Percentiles rank a stretch among this genome's conserved stretches.
These are phyloP conservation scores for Phragmites australis DNA, from an alignment of 176 grass and related monocot genomes.

Conservation along the genomic window DNA sequence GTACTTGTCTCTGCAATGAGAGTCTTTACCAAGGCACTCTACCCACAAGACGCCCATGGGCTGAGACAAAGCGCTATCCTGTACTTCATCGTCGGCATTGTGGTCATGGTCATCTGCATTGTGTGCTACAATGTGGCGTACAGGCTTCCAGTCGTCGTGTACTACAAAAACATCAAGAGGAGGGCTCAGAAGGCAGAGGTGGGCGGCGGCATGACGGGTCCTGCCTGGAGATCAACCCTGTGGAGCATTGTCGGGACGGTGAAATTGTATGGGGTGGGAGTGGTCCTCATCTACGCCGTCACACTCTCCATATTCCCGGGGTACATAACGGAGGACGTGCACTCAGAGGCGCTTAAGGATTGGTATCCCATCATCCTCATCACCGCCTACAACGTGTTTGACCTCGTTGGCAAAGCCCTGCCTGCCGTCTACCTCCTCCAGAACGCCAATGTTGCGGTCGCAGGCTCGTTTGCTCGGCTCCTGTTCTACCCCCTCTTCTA, in stretches of 20 bases:
- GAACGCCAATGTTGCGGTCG: conserved; percentile 58
- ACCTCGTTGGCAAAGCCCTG: conserved; percentile 78
- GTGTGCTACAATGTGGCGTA: conserved; percentile 80
- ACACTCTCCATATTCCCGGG: conserved; percentile 95
- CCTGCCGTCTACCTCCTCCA: conserved; percentile 67
- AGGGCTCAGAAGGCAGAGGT: conserved; percentile 67
- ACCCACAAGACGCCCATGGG: conserved; percentile 71
- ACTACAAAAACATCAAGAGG: conserved; percentile 82
- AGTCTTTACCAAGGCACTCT: conserved; percentile 80
- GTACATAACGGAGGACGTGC: conserved; percentile 93
- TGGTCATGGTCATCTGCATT: conserved; percentile 83
- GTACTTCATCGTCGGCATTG: conserved; percentile 73
- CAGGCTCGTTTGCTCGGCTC: conserved; percentile 55
- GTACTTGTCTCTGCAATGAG: conserved; percentile 82
- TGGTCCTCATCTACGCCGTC: conserved; percentile 71
- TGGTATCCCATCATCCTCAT: conserved; percentile 96
- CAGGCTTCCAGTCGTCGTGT: conserved; percentile 59
- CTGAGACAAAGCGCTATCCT: conserved; percentile 82
- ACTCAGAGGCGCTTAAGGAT: conserved; percentile 75
- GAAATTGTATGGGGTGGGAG: conserved; percentile 73
- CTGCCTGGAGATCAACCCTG: conserved; percentile 77
- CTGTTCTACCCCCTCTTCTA: conserved; percentile 91
- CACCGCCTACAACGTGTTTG: conserved; percentile 81
- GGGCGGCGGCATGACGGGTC: conserved; percentile 49
- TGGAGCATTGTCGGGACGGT: conserved; percentile 81